Evolutionary conservation across 164 flowering plant species (phyloP).

Genomic region (Stephania japonica): DNA sequence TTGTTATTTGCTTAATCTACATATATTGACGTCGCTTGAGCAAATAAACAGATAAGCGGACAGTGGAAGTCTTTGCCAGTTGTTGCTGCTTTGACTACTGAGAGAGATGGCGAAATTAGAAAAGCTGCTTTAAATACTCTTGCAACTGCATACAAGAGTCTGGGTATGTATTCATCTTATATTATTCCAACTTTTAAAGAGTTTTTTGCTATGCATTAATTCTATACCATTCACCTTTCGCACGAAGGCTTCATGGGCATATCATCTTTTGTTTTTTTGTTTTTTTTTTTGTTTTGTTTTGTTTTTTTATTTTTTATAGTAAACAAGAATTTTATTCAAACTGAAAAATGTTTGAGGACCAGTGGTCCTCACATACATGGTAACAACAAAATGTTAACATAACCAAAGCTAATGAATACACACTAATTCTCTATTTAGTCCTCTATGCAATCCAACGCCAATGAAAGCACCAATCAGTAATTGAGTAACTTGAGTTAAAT

Average conservation of each 20-base stretch:
- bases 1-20: background rate
- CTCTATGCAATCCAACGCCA: too few relatives aligned
- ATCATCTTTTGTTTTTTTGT: background rate
- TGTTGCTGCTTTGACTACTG: conserved; percentile 95
- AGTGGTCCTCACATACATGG: too few relatives aligned
- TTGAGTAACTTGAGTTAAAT: too few relatives aligned
- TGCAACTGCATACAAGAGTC: conserved; percentile 86
- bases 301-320: too few relatives aligned
- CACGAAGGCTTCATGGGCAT: background rate
- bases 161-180: conserved; percentile 46
- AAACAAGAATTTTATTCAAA: too few relatives aligned
- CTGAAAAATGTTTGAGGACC: too few relatives aligned
- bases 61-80: conserved; percentile 81
- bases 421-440: too few relatives aligned
- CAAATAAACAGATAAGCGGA: conserved; percentile 58
- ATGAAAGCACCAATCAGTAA: too few relatives aligned
- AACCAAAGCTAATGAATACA: too few relatives aligned
- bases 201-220: background rate
- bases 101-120: conserved; percentile 92
- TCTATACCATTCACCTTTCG: background rate
- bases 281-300: background rate
- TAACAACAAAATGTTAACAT: too few relatives aligned
- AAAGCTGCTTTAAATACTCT: conserved; percentile 91
- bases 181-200: background rate
- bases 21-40: background rate